Conservation (phyloP, 208 protist species). For the Trypanosoma mega region DNA sequence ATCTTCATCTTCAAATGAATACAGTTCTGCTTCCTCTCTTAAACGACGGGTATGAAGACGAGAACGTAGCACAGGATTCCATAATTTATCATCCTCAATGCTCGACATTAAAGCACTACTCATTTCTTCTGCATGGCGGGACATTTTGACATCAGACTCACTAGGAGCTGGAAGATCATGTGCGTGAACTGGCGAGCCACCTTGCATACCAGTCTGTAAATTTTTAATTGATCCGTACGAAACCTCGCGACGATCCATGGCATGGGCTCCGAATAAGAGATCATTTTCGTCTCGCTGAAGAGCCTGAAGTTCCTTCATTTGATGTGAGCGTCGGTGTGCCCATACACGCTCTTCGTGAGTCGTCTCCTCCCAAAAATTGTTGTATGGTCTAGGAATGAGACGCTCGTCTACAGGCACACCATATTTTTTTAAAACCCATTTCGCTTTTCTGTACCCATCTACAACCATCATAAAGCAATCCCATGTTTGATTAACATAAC, state of each 20-base stretch:
- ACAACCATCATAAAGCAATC: conserved; percentile 92
- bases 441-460: conserved; percentile 82
- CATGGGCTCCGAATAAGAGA: conserved; percentile 70
- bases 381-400: conserved; percentile 83
- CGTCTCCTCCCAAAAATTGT: conserved; percentile 91
- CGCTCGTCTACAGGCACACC: conserved; percentile 66
- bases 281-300: conserved; percentile 81
- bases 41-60: conserved; percentile 56
- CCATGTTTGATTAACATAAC: conserved; percentile 86
- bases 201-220: conserved; percentile 77
- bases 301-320: conserved; percentile 87
- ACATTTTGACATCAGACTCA: conserved; percentile 74
- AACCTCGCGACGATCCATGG: conserved; percentile 72
- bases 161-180: conserved; percentile 75
- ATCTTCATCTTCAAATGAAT: conserved; percentile 87
- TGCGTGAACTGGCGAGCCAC: conserved; percentile 78
- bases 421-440: conserved; percentile 88
- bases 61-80: conserved; percentile 83
- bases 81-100: conserved; percentile 90
- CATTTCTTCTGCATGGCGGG: conserved; percentile 76
- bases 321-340: conserved; percentile 82
- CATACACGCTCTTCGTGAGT: conserved; percentile 88
- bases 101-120: conserved; percentile 88
- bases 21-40: conserved; percentile 66
- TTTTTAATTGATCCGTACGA: conserved; percentile 66